Evolutionary conservation across 2,329 filamentous ascomycete genomes (phyloP).

Genomic region (Calonectria multiphialidica): DNA sequence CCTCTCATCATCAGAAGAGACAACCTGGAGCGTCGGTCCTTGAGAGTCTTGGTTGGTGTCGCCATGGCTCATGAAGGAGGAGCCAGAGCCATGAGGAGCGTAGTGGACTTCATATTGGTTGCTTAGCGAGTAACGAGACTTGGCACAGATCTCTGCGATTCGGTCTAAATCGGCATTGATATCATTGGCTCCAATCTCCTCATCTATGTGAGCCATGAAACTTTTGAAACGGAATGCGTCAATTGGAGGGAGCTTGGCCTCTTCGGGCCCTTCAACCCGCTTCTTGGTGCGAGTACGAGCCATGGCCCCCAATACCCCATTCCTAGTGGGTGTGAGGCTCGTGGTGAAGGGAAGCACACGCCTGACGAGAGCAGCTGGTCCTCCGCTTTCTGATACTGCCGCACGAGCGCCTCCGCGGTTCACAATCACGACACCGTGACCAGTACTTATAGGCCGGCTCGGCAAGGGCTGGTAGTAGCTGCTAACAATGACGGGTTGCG

Average conservation of each 20-base stretch:
- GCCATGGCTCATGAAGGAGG: constrained; percentile 56
- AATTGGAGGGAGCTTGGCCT: constrained; percentile 67
- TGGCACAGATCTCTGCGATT: constrained; percentile 76
- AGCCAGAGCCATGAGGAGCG: constrained; percentile 70
- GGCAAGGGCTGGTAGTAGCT: constrained; percentile 67
- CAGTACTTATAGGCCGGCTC: constrained; percentile 47
- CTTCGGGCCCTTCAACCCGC: constrained; percentile 43
- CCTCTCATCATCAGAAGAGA: constrained; percentile 69
- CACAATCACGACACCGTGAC: constrained; percentile 45
- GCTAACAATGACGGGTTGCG: constrained; percentile 74
- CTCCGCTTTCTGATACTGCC: constrained; percentile 43
- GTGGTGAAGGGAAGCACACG: constrained; percentile 50
- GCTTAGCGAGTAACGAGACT: constrained; percentile 73
- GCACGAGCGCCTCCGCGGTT: constrained; percentile 44
- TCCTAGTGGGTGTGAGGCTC: constrained; percentile 47
- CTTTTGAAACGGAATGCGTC: constrained; percentile 75
- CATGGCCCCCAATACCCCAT: constrained; percentile 58
- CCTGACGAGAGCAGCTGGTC: constrained; percentile 44
- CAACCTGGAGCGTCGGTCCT: constrained; percentile 69
- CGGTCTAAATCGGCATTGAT: constrained; percentile 71
- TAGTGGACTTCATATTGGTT: constrained; percentile 77
- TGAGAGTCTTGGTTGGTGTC: constrained; percentile 47
- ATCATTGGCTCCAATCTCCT: constrained; percentile 55
- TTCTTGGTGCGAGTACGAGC: constrained; percentile 57
- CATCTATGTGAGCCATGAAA: constrained; percentile 69